Conservation (phyloP, 164 flowering plant genomes). For the Protea cynaroides region DNA sequence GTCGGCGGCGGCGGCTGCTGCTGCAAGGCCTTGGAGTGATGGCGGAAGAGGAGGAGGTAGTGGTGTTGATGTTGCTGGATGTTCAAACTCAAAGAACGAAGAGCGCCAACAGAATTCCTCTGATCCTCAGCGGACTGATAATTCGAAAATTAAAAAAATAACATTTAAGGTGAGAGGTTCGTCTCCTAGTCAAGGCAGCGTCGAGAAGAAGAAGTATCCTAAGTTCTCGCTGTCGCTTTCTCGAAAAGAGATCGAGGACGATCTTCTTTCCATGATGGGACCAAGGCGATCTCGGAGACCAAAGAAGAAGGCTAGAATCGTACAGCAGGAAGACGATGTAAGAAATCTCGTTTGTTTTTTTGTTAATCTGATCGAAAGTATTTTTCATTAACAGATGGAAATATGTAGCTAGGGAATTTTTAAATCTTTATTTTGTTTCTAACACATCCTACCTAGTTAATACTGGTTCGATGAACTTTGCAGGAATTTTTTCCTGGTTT, state of each 20-base stretch:
- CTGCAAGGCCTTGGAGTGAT: slow-evolving; percentile 48
- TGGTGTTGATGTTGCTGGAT: no score
- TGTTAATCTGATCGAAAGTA: no score
- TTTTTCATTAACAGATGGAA: neutral
- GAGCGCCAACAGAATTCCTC: slow-evolving; percentile 16
- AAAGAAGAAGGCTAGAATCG: slow-evolving; percentile 45
- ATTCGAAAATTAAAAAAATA: slow-evolving; percentile 14
- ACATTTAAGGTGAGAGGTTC: slow-evolving; percentile 20
- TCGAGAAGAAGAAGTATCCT: slow-evolving; percentile 32
- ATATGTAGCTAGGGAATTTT: neutral
- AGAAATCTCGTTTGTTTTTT: slow-evolving; percentile 12
- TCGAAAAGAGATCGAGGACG: slow-evolving; percentile 66
- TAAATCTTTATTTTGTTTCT: neutral
- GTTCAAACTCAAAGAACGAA: slow-evolving; percentile 8
- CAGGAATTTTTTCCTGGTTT: slow-evolving; percentile 51
- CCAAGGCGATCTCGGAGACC: slow-evolving; percentile 65
- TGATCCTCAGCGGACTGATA: slow-evolving; percentile 27
- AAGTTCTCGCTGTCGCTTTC: slow-evolving; percentile 47
- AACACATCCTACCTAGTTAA: neutral
- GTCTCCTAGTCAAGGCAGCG: slow-evolving; percentile 5
- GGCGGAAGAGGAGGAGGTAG: slow-evolving; percentile 17
- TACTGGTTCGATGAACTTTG: slow-evolving; percentile 3
- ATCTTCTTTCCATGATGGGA: slow-evolving; percentile 48
- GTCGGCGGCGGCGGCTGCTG: slow-evolving; percentile 12
- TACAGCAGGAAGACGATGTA: slow-evolving; percentile 68